Conservation (phyloP, 2,329 filamentous ascomycete species). For the Simplicillium aogashimaense region DNA sequence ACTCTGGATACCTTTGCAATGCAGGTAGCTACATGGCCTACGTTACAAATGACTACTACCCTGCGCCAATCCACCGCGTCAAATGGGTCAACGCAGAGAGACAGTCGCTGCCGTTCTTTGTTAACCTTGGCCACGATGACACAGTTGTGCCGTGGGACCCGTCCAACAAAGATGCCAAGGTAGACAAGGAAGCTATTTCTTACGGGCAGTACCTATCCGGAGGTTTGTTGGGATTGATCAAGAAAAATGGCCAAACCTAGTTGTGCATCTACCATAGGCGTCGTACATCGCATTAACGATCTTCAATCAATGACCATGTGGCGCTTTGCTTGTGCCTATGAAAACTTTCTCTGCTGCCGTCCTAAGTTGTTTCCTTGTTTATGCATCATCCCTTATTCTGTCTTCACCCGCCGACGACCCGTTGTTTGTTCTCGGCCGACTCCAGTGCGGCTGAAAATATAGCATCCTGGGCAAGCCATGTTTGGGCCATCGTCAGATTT, state of each 20-base stretch:
- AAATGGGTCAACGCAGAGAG: slow-evolving; percentile 7
- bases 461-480: no score
- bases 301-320: no score
- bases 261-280: no score
- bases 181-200: neutral
- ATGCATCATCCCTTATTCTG: no score
- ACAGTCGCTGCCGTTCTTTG: slow-evolving; percentile 7
- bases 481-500: no score
- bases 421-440: no score
- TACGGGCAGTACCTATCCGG: slow-evolving; percentile 1
- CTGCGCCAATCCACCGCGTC: slow-evolving; percentile 8
- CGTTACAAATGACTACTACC: slow-evolving; percentile 7
- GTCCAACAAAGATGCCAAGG: neutral
- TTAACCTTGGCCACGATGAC: slow-evolving; percentile 7
- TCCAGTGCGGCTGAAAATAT: no score
- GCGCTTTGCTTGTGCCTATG: no score
- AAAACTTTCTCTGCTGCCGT: no score
- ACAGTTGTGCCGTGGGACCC: slow-evolving; percentile 5
- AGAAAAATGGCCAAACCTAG: slow-evolving; percentile 3
- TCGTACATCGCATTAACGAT: no score
- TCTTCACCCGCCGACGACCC: no score
- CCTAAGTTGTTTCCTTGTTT: no score
- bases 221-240: slow-evolving; percentile 1
- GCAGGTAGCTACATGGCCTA: slow-evolving; percentile 8
- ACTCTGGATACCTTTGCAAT: slow-evolving; percentile 6